Evolutionary conservation across 805 yeast species (phyloP).

Genomic region (Kazachstania viticola): DNA sequence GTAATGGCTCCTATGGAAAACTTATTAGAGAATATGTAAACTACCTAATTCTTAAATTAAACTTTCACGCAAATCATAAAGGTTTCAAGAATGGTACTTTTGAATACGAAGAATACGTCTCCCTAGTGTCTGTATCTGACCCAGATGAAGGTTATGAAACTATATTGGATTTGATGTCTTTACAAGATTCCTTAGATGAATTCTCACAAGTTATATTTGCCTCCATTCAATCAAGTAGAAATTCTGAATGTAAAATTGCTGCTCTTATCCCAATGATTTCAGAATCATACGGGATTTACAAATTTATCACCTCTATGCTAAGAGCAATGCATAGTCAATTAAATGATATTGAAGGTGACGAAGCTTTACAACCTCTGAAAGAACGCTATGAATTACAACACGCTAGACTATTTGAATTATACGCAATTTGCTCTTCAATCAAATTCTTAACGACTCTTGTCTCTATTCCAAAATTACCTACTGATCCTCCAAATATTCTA

Average conservation of each 20-base stretch:
- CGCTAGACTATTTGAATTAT: conserved; percentile 61
- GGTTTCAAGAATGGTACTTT: conserved; percentile 84
- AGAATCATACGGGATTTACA: conserved; percentile 87
- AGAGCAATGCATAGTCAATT: conserved; percentile 70
- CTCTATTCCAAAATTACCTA: conserved; percentile 31
- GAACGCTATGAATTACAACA: conserved; percentile 64
- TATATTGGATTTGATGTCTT: conserved; percentile 68
- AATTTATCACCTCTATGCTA: conserved; percentile 80
- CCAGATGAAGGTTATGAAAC: conserved; percentile 95
- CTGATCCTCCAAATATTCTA: conserved; percentile 26
- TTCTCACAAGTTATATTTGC: conserved; percentile 69
- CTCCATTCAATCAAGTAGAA: conserved; percentile 39
- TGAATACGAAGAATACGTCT: conserved; percentile 90
- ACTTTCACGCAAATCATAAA: conserved; percentile 73
- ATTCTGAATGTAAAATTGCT: conserved; percentile 65
- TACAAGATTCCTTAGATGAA: conserved; percentile 76
- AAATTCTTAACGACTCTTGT: conserved; percentile 72
- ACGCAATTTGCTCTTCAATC: conserved; percentile 80
- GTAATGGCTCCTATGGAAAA: conserved; percentile 37
- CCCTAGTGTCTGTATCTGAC: conserved; percentile 76
- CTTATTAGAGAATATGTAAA: conserved; percentile 68
- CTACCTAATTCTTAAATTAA: conserved; percentile 59
- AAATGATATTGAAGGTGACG: conserved; percentile 41
- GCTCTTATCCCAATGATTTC: conserved; percentile 84
- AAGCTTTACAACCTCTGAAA: conserved; percentile 63